Evolutionary conservation across 352 stramenopile species (phyloP), one percentile per base, ranked within the genome.

Genomic region (Globisporangium viniferum): DNA sequence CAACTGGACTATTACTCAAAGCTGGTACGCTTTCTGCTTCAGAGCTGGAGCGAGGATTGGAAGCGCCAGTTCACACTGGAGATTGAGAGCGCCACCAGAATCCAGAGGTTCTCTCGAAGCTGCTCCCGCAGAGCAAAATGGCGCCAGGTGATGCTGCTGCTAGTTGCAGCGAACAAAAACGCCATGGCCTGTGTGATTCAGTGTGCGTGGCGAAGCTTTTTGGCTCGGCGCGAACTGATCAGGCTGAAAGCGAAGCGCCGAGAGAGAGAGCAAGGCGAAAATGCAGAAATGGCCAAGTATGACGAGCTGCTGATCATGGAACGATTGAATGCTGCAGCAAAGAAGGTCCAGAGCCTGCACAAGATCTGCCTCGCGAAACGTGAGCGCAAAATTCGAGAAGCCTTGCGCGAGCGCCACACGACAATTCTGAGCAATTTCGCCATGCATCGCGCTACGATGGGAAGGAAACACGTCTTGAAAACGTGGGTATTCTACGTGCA

Each of bases 301-400:
- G 86, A 93, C 44, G 68, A 69, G 55, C 63, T 82, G 6, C 15
- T 79, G 9, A 81, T 90, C 44, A 56, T 71, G 31, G 69, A 80
- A 18, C 49, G 41, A 15, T 59, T 82, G 18, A 80, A 91, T 57
- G 66, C 71, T 9, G 76, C 77, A 5, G 80, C 83, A 10, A 54
- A 27, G 5, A 80, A 70, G 55, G 89, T 93, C 39, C 85, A 91
- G 73, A 76, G 75, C 0, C 58, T 93, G 6, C 73, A 84, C 55
- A 67, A 71, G 20, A 85, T 91, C 33, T 71, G 72, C 5, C 22
- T 61, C 24, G 71, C 67, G 8, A 86, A 84, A 27, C 63, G 69
- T 10, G 75, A 73, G n/a, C 58, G 72, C n/a, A 66, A 66, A 22
- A 62, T 72, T n/a, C 77, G 74, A 35, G 76, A 57, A 62, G 73